Evolutionary conservation across 345 rosid genomes (phyloP).

Genomic region (Lenwebbia sp.): DNA sequence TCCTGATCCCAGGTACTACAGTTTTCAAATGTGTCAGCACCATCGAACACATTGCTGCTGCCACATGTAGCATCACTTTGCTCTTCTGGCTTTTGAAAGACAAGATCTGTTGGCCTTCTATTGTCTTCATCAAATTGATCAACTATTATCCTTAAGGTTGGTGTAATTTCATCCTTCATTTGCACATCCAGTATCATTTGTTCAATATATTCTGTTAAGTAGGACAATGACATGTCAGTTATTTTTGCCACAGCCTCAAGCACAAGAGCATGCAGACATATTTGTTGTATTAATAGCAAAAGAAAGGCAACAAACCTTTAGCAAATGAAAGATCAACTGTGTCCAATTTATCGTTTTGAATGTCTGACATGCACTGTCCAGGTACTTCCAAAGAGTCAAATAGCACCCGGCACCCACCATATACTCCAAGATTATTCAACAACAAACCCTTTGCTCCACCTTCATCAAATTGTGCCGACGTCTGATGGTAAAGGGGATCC

Average conservation of each 20-base stretch:
- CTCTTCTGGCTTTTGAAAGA: conserved; percentile 27
- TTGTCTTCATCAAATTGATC: conserved; percentile 68
- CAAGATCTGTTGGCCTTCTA: conserved; percentile 39
- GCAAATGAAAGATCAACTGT: conserved; percentile 65
- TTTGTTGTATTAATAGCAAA: background rate
- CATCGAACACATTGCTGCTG: conserved; percentile 33
- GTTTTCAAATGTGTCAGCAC: conserved; percentile 36
- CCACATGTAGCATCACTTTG: conserved; percentile 19
- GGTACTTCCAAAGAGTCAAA: conserved; percentile 88
- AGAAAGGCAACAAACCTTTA: conserved; percentile 44
- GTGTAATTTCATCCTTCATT: conserved; percentile 66
- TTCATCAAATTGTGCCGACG: conserved; percentile 97
- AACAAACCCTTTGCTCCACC: conserved; percentile 93
- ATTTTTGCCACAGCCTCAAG: background rate
- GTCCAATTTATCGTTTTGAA: conserved; percentile 38
- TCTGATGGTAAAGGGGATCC: conserved; percentile 95
- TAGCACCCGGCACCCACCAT: conserved; percentile 78
- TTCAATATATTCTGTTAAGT: conserved; percentile 51
- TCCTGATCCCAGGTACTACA: conserved; percentile 32
- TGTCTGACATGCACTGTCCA: conserved; percentile 47
- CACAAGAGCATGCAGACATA: background rate
- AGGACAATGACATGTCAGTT: conserved; percentile 1
- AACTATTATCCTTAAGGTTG: conserved; percentile 50
- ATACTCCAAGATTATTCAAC: conserved; percentile 85
- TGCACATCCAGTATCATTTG: conserved; percentile 55